These are phyloP conservation scores for Dendrostoma leiphaemia DNA, from an alignment of 2,329 filamentous ascomycete genomes.

Conservation along the genomic window DNA sequence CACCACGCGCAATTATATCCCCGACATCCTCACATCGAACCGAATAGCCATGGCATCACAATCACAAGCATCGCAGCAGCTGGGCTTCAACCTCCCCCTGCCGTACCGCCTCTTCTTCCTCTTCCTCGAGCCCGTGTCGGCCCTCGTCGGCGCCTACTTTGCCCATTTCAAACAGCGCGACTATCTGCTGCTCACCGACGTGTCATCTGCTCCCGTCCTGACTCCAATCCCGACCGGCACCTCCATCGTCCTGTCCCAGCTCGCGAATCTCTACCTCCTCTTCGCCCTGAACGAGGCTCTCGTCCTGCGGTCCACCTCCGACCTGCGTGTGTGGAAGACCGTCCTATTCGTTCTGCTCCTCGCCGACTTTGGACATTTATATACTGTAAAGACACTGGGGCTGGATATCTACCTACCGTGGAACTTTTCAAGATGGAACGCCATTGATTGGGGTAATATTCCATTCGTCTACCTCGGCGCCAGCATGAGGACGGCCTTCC, in stretches of 20 bases:
- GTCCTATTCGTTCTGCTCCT: slow-evolving; percentile 67
- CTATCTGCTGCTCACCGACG: slow-evolving; percentile 66
- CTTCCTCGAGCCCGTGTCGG: slow-evolving; percentile 62
- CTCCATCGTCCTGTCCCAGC: slow-evolving; percentile 67
- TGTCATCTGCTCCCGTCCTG: slow-evolving; percentile 44
- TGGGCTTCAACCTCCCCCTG: slow-evolving; percentile 51
- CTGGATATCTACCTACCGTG: slow-evolving; percentile 55
- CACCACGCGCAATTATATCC: too few relatives aligned
- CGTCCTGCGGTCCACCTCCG: slow-evolving; percentile 66
- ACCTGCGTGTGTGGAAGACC: slow-evolving; percentile 67
- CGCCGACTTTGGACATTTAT: slow-evolving; percentile 76
- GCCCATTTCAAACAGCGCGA: slow-evolving; percentile 46
- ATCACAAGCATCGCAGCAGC: not conserved
- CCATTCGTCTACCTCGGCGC: slow-evolving; percentile 69
- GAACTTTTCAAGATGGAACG: slow-evolving; percentile 61
- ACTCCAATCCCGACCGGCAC: slow-evolving; percentile 55
- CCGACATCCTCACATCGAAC: too few relatives aligned
- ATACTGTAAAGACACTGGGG: slow-evolving; percentile 61
- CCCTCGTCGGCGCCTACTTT: slow-evolving; percentile 51
- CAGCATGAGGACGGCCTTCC: slow-evolving; percentile 55
- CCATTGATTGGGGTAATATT: slow-evolving; percentile 67
- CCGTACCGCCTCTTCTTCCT: slow-evolving; percentile 74
- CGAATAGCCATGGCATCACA: not conserved
- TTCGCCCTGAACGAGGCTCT: slow-evolving; percentile 77
- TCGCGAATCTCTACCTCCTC: slow-evolving; percentile 75